Percentiles rank a stretch among this genome's conserved stretches.
Evolutionary conservation across 2,329 filamentous ascomycete species (phyloP).

Genomic region (Alternaria ventricosa): DNA sequence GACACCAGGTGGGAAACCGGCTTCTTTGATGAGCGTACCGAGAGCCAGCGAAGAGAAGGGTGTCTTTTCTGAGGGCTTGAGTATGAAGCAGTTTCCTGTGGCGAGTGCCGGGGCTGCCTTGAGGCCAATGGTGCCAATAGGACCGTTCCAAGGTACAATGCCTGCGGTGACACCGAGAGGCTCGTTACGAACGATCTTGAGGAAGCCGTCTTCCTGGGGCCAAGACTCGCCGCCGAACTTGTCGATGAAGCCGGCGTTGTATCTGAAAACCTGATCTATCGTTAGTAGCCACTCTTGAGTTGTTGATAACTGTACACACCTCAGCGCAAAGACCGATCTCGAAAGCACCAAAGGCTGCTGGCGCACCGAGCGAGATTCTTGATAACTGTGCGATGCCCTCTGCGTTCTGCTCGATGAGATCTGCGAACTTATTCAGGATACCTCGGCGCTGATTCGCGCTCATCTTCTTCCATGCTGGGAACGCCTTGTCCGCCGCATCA

Average conservation of each 20-base stretch:
- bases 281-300: slow-evolving; percentile 12
- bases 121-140: slow-evolving; percentile 47
- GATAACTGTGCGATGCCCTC: slow-evolving; percentile 42
- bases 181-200: slow-evolving; percentile 52
- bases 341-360: slow-evolving; percentile 54
- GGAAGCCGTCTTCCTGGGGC: slow-evolving; percentile 56
- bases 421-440: slow-evolving; percentile 44
- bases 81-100: slow-evolving; percentile 46
- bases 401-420: slow-evolving; percentile 36
- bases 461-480: slow-evolving; percentile 51
- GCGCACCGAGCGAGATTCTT: slow-evolving; percentile 56
- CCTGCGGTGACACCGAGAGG: slow-evolving; percentile 52
- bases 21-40: slow-evolving; percentile 44
- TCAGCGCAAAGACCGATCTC: slow-evolving; percentile 51
- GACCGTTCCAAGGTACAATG: slow-evolving; percentile 53
- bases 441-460: slow-evolving; percentile 32
- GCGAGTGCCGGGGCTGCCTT: slow-evolving; percentile 47
- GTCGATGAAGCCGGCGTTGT: slow-evolving; percentile 46
- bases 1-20: slow-evolving; percentile 51
- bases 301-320: slow-evolving; percentile 20
- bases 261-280: slow-evolving; percentile 35
- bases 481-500: slow-evolving; percentile 57
- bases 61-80: slow-evolving; percentile 48
- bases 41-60: slow-evolving; percentile 44
- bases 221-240: slow-evolving; percentile 45